Percentiles rank a stretch among this genome's conserved stretches.
Evolutionary conservation across 371 early-diverging fungal species (phyloP).

Genomic region (Mucor piriformis): DNA sequence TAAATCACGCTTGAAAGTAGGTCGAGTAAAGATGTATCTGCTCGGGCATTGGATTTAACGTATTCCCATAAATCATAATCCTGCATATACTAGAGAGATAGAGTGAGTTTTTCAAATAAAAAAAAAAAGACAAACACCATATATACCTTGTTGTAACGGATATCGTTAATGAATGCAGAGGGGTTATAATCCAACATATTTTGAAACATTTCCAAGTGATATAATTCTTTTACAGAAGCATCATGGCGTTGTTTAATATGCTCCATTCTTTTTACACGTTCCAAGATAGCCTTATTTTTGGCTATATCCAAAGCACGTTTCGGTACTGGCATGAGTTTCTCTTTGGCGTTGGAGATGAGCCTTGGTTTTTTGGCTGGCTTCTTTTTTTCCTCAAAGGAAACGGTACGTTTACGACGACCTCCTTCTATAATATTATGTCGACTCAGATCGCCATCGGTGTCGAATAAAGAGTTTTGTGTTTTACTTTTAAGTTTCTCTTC

Average conservation of each 20-base stretch:
- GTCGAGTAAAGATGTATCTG: conserved; percentile 27
- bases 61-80: conserved; percentile 53
- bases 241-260: conserved; percentile 54
- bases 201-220: conserved; percentile 59
- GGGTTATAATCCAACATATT: conserved; percentile 61
- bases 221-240: conserved; percentile 57
- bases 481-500: conserved; percentile 32
- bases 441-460: conserved; percentile 51
- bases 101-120: no score
- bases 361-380: background rate
- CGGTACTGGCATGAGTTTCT: conserved; percentile 24
- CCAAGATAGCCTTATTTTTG: conserved; percentile 31
- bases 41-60: background rate
- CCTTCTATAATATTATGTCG: conserved; percentile 44
- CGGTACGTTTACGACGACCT: conserved; percentile 12
- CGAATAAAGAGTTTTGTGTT: conserved; percentile 35
- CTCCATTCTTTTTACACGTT: conserved; percentile 45
- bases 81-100: conserved; percentile 39
- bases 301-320: conserved; percentile 39
- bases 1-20: conserved; percentile 38
- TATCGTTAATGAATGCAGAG: conserved; percentile 47
- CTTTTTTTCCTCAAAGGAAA: background rate
- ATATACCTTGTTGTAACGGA: conserved; percentile 54
- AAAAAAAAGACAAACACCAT: no score
- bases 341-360: conserved; percentile 19